Conservation (phyloP, 1,284 basidiomycete species). For the Prillingera fragicola region DNA sequence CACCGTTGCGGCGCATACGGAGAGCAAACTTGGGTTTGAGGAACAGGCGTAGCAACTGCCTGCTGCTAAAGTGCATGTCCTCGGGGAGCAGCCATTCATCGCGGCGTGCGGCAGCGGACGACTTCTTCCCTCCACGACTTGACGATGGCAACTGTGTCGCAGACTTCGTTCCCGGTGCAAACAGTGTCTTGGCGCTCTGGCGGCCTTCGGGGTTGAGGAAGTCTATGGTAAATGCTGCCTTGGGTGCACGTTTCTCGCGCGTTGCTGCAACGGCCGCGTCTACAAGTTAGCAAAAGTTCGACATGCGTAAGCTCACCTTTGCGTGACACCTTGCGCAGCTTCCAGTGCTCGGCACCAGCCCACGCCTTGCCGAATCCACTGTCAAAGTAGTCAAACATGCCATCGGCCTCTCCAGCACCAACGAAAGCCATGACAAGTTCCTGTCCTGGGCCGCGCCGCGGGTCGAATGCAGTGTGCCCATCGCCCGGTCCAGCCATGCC, state of each 20-base stretch:
- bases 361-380: slow-evolving; percentile 84
- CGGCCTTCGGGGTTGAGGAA: slow-evolving; percentile 61
- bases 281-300: slow-evolving; percentile 16
- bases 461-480: slow-evolving; percentile 65
- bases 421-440: slow-evolving; percentile 81
- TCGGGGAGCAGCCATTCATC: slow-evolving; percentile 82
- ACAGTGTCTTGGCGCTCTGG: slow-evolving; percentile 62
- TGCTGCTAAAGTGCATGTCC: slow-evolving; percentile 93
- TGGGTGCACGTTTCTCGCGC: slow-evolving; percentile 58
- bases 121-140: slow-evolving; percentile 50
- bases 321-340: slow-evolving; percentile 68
- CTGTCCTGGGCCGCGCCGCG: slow-evolving; percentile 62
- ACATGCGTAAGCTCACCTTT: slow-evolving; percentile 56
- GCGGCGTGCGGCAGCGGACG: slow-evolving; percentile 50
- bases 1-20: slow-evolving; percentile 61
- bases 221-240: slow-evolving; percentile 83
- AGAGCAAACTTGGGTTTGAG: slow-evolving; percentile 89
- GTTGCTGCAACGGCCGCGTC: slow-evolving; percentile 52
- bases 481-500: slow-evolving; percentile 49
- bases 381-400: slow-evolving; percentile 92
- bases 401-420: slow-evolving; percentile 52
- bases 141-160: slow-evolving; percentile 60
- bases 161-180: slow-evolving; percentile 65
- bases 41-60: slow-evolving; percentile 84
- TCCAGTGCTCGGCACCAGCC: slow-evolving; percentile 99